A percentile compares a stretch with the other conserved stretches of the same genome.
Conservation (phyloP, 768 basidiomycete species). For the Phanerochaete sordida region DNA sequence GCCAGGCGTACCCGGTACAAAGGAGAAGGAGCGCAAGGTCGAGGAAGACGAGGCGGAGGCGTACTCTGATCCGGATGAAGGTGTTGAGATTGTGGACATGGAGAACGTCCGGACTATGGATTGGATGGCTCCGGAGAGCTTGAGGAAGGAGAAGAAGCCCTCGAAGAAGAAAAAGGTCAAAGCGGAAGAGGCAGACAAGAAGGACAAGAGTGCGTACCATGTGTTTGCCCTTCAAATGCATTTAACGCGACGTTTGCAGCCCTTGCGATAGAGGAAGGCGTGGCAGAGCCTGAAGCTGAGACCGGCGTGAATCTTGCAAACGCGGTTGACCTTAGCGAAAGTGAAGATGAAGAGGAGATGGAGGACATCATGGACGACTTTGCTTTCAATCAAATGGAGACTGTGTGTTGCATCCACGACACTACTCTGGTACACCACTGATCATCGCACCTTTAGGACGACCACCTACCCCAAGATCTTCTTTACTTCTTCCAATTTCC, state of each 20-base stretch:
- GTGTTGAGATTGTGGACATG: slow-evolving; percentile 85
- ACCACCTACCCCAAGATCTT: slow-evolving; percentile 52
- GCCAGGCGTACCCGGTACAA: slow-evolving; percentile 12
- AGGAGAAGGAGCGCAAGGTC: slow-evolving; percentile 24
- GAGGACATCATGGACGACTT: slow-evolving; percentile 78
- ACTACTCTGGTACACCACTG: background rate
- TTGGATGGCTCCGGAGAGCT: slow-evolving; percentile 83
- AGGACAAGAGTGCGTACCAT: slow-evolving; percentile 31
- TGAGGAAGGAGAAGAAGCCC: slow-evolving; percentile 40
- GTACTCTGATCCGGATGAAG: slow-evolving; percentile 87
- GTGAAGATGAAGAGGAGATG: slow-evolving; percentile 75
- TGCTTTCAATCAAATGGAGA: slow-evolving; percentile 44
- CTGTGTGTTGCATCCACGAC: slow-evolving; percentile 6
- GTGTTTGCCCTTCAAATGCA: background rate
- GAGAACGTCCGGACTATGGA: slow-evolving; percentile 74
- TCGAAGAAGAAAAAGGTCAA: slow-evolving; percentile 48
- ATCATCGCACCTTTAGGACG: slow-evolving; percentile 34
- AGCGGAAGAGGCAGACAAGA: slow-evolving; percentile 21
- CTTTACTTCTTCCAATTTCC: slow-evolving; percentile 94
- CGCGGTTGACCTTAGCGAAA: slow-evolving; percentile 68
- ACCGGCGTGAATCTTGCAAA: slow-evolving; percentile 46
- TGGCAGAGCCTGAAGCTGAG: slow-evolving; percentile 15
- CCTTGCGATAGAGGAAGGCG: slow-evolving; percentile 12
- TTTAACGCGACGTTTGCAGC: slow-evolving; percentile 1
- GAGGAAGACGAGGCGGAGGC: slow-evolving; percentile 55